A percentile compares a stretch with the other conserved stretches of the same genome.
Evolutionary conservation across 2,329 filamentous ascomycete genomes (phyloP).

Genomic region (Trichoderma atrobrunneum): DNA sequence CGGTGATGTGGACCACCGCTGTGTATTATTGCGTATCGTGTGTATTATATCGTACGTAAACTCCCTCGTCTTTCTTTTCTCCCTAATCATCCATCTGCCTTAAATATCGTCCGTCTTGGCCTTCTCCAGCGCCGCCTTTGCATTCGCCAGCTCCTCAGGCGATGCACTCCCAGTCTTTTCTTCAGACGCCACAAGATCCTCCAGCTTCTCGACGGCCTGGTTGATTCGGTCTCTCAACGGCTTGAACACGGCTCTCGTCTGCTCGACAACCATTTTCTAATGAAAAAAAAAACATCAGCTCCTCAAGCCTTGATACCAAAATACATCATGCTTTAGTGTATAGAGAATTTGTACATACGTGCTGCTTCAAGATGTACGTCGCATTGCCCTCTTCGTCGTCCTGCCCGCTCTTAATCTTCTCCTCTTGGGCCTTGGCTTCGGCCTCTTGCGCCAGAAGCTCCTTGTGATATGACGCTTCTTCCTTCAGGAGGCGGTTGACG

Average conservation of each 20-base stretch:
- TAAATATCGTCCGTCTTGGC: slow-evolving; percentile 38
- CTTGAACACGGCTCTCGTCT: slow-evolving; percentile 81
- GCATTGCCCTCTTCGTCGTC: slow-evolving; percentile 68
- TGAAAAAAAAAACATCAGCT: not conserved
- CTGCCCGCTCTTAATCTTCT: slow-evolving; percentile 50
- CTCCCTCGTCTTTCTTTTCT: not conserved
- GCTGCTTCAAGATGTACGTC: slow-evolving; percentile 78
- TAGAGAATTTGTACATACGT: slow-evolving; percentile 55
- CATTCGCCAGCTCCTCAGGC: slow-evolving; percentile 52
- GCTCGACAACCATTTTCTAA: slow-evolving; percentile 75
- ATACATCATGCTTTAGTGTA: not conserved
- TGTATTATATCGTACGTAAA: not conserved
- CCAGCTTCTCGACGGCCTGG: slow-evolving; percentile 68
- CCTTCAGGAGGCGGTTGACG: slow-evolving; percentile 82
- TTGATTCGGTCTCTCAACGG: slow-evolving; percentile 68
- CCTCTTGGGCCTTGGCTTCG: slow-evolving; percentile 66
- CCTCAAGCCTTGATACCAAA: not conserved
- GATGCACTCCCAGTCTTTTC: slow-evolving; percentile 44
- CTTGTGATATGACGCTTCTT: slow-evolving; percentile 85
- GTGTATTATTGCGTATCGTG: not conserved
- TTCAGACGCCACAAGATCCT: slow-evolving; percentile 69
- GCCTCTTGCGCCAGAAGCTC: slow-evolving; percentile 75
- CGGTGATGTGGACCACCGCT: not conserved
- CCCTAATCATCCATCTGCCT: not conserved
- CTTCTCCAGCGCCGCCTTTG: slow-evolving; percentile 51